These are phyloP conservation scores for Hypoxylon sp. DNA, from an alignment of 2,329 filamentous ascomycete genomes.

Conservation along the genomic window DNA sequence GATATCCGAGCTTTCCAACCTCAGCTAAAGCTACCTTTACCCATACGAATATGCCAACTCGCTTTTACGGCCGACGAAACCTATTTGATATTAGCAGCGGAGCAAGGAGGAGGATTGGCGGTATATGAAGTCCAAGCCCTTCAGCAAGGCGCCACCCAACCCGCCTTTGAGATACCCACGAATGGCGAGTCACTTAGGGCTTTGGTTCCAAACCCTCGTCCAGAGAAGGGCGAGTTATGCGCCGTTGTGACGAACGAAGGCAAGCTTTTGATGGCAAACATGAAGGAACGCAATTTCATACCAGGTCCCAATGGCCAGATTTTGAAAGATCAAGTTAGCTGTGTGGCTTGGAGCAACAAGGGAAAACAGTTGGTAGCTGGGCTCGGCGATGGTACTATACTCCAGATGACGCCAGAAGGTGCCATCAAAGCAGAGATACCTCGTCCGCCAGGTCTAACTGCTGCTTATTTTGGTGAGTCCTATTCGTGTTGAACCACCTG, in stretches of 20 bases:
- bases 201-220: constrained; percentile 84
- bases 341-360: constrained; percentile 90
- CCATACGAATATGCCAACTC: constrained; percentile 86
- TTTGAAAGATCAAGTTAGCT: constrained; percentile 83
- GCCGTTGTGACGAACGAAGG: constrained; percentile 86
- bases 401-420: constrained; percentile 88
- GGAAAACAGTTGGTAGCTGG: constrained; percentile 95
- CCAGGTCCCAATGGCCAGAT: constrained; percentile 71
- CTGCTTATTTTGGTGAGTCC: constrained; percentile 75
- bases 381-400: constrained; percentile 81
- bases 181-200: constrained; percentile 80
- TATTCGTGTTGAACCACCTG: constrained; percentile 11
- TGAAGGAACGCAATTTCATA: constrained; percentile 75
- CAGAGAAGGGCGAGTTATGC: constrained; percentile 79
- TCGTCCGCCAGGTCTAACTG: constrained; percentile 76
- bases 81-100: constrained; percentile 85
- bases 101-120: constrained; percentile 83
- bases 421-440: constrained; percentile 83
- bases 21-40: constrained; percentile 79
- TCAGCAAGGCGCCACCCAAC: constrained; percentile 74
- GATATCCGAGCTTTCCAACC: constrained; percentile 80
- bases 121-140: constrained; percentile 84
- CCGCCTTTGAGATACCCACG: constrained; percentile 82
- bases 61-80: constrained; percentile 92
- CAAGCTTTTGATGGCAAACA: constrained; percentile 85